phyloP scores from a whole-genome alignment of 768 basidiomycete species.

The Sutorius australiensis region DNA sequence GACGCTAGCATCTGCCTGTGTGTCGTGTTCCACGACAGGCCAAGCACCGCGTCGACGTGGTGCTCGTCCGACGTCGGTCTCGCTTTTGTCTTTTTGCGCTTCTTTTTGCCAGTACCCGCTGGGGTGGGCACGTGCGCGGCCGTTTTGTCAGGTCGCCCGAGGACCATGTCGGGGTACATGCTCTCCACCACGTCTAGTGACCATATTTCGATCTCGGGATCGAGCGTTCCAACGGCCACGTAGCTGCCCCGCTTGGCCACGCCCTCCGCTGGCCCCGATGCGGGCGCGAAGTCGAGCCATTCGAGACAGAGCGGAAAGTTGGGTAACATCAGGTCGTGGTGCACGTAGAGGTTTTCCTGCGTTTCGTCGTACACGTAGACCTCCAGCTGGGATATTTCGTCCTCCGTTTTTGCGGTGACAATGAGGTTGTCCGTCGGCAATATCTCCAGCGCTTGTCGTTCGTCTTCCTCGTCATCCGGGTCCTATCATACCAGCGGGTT shows the following conservation, averaged over 20 bases:
- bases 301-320: conserved; percentile 98
- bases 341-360: conserved; percentile 88
- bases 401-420: conserved; percentile 91
- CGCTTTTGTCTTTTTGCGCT: conserved; percentile 80
- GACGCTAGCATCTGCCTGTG: conserved; percentile 91
- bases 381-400: conserved; percentile 94
- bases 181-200: conserved; percentile 90
- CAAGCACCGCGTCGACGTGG: conserved; percentile 94
- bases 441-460: conserved; percentile 86
- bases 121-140: conserved; percentile 74
- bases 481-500: conserved; percentile 6
- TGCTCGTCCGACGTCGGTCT: conserved; percentile 58
- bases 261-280: conserved; percentile 35
- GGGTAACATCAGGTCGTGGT: conserved; percentile 97
- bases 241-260: conserved; percentile 66
- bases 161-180: conserved; percentile 88
- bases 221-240: conserved; percentile 94
- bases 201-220: conserved; percentile 99
- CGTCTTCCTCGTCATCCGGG: conserved; percentile 57
- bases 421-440: conserved; percentile 89
- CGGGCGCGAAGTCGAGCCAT: conserved; percentile 95
- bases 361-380: conserved; percentile 94
- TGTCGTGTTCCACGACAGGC: conserved; percentile 85
- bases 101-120: conserved; percentile 94
- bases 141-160: conserved; percentile 85